Evolutionary conservation across 2,329 filamentous ascomycete species (phyloP).

Genomic region (Fusarium sambucinum): DNA sequence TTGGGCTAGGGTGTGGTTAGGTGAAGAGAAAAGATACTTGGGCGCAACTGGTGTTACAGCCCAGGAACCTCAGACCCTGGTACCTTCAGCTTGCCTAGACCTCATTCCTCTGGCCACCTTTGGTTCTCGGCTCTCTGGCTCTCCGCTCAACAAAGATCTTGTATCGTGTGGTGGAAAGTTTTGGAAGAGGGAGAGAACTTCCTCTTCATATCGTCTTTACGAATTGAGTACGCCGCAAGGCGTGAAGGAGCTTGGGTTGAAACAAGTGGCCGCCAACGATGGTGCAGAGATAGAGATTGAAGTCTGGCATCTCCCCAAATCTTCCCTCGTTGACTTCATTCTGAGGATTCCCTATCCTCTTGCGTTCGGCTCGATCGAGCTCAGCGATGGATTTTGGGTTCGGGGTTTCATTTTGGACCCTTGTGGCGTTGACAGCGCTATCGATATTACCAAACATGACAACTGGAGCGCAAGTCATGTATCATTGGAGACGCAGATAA

Average conservation of each 20-base stretch:
- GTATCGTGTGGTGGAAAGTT: constrained; percentile 48
- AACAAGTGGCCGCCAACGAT: constrained; percentile 38
- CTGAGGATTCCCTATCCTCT: constrained; percentile 52
- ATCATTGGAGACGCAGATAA: neutral
- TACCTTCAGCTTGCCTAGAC: neutral
- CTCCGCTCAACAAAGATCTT: constrained; percentile 53
- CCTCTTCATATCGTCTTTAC: constrained; percentile 49
- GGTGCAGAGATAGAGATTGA: constrained; percentile 53
- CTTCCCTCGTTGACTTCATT: constrained; percentile 50
- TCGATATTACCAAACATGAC: constrained; percentile 50
- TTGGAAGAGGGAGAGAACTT: constrained; percentile 45
- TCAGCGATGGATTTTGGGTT: constrained; percentile 52
- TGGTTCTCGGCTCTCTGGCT: constrained; percentile 53
- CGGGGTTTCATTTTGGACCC: constrained; percentile 56
- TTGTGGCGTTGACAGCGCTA: constrained; percentile 47
- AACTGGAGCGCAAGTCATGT: constrained; percentile 51
- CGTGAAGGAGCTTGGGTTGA: constrained; percentile 51
- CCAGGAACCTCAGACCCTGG: neutral
- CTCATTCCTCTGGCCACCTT: constrained; percentile 50
- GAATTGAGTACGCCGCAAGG: constrained; percentile 39
- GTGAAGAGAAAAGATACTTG: constrained; percentile 34
- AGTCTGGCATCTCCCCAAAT: constrained; percentile 52
- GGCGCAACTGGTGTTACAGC: constrained; percentile 47
- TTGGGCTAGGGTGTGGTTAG: constrained; percentile 49
- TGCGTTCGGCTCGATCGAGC: constrained; percentile 53